Conservation (phyloP, 2,329 filamentous ascomycete species). For the Talaromyces atroroseus region DNA sequence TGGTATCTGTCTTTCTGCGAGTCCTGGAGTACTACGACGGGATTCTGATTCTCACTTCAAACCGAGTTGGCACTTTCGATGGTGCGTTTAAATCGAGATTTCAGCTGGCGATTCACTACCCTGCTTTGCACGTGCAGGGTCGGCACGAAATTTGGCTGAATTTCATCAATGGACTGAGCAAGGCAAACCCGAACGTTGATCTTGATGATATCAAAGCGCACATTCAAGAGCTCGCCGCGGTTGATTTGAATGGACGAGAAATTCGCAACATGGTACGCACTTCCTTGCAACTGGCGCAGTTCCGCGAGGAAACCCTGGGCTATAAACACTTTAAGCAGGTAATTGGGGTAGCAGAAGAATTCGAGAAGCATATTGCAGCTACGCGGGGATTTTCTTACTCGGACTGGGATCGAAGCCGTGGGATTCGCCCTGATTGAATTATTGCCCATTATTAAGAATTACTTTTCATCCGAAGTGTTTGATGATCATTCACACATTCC, state of each 20-base stretch:
- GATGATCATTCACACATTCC: no score
- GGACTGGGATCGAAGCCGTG: not conserved
- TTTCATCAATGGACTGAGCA: not conserved
- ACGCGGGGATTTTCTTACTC: not conserved
- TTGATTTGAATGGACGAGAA: not conserved
- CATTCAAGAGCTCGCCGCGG: not conserved
- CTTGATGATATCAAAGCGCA: not conserved
- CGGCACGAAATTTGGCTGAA: not conserved
- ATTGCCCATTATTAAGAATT: no score
- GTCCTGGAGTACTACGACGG: slow-evolving; percentile 35
- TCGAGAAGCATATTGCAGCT: not conserved
- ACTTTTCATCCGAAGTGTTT: no score
- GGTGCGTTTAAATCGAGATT: slow-evolving; percentile 31
- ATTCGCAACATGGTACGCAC: not conserved
- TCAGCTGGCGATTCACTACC: slow-evolving; percentile 5
- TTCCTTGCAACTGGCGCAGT: not conserved
- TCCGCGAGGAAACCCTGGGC: not conserved
- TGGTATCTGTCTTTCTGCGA: slow-evolving; percentile 31
- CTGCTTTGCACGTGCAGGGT: not conserved
- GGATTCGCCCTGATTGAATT: not conserved
- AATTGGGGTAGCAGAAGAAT: not conserved
- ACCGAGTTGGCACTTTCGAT: slow-evolving; percentile 29
- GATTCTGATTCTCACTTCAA: slow-evolving; percentile 34
- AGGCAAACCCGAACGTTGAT: not conserved
- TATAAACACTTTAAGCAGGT: not conserved